A percentile compares a stretch with the other conserved stretches of the same genome.
Conservation (phyloP, 495 filamentous ascomycete species). For the Penicillium pancosmium region DNA sequence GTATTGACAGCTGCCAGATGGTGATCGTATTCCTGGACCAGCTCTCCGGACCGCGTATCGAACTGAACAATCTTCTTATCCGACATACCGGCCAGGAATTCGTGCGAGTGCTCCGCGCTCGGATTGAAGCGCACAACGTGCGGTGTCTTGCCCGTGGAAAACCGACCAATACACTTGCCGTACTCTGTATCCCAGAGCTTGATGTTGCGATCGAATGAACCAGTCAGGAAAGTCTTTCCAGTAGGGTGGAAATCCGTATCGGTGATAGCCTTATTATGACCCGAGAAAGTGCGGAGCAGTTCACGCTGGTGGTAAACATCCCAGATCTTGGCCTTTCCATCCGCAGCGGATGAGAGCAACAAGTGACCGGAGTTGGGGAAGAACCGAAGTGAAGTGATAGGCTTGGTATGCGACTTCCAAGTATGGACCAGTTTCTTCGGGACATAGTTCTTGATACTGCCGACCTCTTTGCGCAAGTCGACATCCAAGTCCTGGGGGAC, state of each 20-base stretch:
- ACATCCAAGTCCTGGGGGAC: slow-evolving; percentile 94
- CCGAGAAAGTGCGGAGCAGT: slow-evolving; percentile 84
- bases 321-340: slow-evolving; percentile 91
- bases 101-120: slow-evolving; percentile 68
- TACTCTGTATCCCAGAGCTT: slow-evolving; percentile 99
- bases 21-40: slow-evolving; percentile 98
- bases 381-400: slow-evolving; percentile 85
- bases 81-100: slow-evolving; percentile 94
- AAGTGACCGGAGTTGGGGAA: slow-evolving; percentile 87
- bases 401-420: slow-evolving; percentile 83
- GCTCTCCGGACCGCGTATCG: slow-evolving; percentile 80
- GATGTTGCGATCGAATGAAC: slow-evolving; percentile 89
- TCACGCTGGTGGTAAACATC: slow-evolving; percentile 89
- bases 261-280: slow-evolving; percentile 87
- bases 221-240: slow-evolving; percentile 89
- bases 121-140: slow-evolving; percentile 96
- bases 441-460: slow-evolving; percentile 81
- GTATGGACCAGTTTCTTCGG: slow-evolving; percentile 93
- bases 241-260: slow-evolving; percentile 84
- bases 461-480: slow-evolving; percentile 78
- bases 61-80: slow-evolving; percentile 99
- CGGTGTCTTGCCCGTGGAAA: slow-evolving; percentile 89
- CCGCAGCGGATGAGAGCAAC: slow-evolving; percentile 80
- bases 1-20: slow-evolving; percentile 97
- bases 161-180: slow-evolving; percentile 80